Conservation (phyloP, 495 filamentous ascomycete genomes). For the Lindgomyces ingoldianus region DNA sequence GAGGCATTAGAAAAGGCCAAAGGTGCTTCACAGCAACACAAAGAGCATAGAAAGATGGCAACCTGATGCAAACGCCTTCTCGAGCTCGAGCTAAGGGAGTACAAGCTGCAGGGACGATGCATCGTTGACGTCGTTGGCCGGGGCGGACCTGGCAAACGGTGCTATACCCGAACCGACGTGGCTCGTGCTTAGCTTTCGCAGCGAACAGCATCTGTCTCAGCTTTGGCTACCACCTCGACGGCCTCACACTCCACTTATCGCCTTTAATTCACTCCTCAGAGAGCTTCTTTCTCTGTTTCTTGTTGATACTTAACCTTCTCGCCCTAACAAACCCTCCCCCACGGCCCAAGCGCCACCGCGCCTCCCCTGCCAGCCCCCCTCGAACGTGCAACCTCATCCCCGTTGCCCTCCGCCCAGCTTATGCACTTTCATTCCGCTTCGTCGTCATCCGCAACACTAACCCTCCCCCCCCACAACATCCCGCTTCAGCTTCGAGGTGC, state of each 20-base stretch:
- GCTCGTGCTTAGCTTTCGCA: conserved; percentile 8
- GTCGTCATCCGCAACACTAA: conserved; percentile 19
- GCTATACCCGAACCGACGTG: neutral
- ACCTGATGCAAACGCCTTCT: neutral
- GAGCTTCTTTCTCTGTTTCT: conserved; percentile 4
- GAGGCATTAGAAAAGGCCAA: neutral
- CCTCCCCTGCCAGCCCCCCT: conserved; percentile 4
- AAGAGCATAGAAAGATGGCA: neutral
- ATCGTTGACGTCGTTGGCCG: neutral
- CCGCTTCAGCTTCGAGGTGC: conserved; percentile 8
- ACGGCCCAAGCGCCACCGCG: neutral
- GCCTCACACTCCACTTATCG: conserved; percentile 10
- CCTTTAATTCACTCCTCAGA: neutral
- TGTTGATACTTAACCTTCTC: neutral
- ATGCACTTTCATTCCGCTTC: conserved; percentile 22
- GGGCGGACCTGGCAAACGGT: too few relatives aligned
- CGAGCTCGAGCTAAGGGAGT: neutral
- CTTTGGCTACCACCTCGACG: conserved; percentile 3
- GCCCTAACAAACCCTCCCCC: neutral
- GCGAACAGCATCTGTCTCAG: conserved; percentile 22
- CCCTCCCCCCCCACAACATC: neutral
- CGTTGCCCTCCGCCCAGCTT: conserved; percentile 24
- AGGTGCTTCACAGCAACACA: too few relatives aligned
- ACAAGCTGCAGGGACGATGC: conserved; percentile 1
- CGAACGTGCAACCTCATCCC: conserved; percentile 20